Evolutionary conservation across 768 basidiomycete species (phyloP), one percentile per base, ranked within the genome.

Genomic region (Tylopilus vinaceipallidus): DNA sequence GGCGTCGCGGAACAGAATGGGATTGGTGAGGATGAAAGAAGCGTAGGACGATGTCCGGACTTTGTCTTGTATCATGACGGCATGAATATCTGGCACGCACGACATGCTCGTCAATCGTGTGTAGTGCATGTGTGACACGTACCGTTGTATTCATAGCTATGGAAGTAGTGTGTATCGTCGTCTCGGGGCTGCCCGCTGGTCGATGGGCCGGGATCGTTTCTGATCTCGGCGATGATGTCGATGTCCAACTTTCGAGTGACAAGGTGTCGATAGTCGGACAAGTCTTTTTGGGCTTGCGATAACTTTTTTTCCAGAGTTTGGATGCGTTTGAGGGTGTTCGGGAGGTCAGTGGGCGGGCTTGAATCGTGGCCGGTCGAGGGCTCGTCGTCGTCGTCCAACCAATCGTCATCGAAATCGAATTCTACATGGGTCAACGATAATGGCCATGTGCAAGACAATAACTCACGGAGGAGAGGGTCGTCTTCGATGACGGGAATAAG

Each of bases 21-120:
- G 87, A 64, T 87, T 94, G 6, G 80, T 82, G 23, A 95, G 74
- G 66, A 98, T 95, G 70, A 91, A 98, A 17, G 86, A 79, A 11
- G 91, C 92, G 66, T 98, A 98, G 1, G 92, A 86, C 20, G 94
- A 84, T 2, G 95, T 98, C 46, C 95, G 81, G 41, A 95, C 90
- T 74, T 87, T 87, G 65, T 98, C 95, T 62, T 91, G 88, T 49
- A 98, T 88, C 95, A 98, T 98, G 53, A 92, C 81, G 26, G 93
- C 89, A 64, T 98, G 95, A 42, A 97, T 95, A 56, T 97, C 92
- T 94, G 40, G 33, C 27, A 23, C 6, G 9, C 16, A 17, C 2
- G 2, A 13, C 20, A 2, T 33, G 40, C 36, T 20, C 11, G 19
- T 41, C 36, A 30, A 22, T 22, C 12, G 11, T 6, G 26, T 11